Base-by-base conservation (phyloP, 192 early-diverging fungal genomes). In the Spizellomyces punctatus region DNA sequence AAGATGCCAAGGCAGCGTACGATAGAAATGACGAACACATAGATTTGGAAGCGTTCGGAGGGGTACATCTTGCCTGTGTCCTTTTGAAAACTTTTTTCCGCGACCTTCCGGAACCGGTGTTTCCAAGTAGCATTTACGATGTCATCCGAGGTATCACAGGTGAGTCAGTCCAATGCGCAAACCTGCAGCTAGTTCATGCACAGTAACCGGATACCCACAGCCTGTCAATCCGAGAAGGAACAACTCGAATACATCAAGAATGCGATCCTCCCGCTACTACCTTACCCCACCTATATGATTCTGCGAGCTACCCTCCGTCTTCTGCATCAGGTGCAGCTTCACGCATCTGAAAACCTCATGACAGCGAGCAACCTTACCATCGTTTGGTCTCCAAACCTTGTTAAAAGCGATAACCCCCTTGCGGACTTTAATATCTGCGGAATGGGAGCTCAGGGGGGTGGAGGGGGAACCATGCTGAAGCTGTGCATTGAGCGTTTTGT, bases 361-460 rank as follows among this genome's bases (percentile, higher is more conserved):
- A 94, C 90, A 2, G 68, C 91, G 5, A 79, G 81, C 44, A 94
- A 93, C 76, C 79, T 96, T 55, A 91, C 93, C 0, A 87, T 94
- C 10, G 91, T 95, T 2, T 92, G 94, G 86, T 83, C 93, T 6
- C 94, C 95, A 6, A 98, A 95, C 68, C 82, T 98, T 71, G 87
- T 95, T 2, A 21, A 64, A 8, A 75, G 79, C 56, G 77, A 72
- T 0, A 81, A 79, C 61, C 83, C 83, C 0, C 48, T 81, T 46
- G 72, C 72, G 46, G 83, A 85, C 63, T 69, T 85, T 19, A 69
- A 64, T 43, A 85, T 85, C 75, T 81, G 79, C 50, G 77, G 77
- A 8, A 62, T 71, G 16, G 79, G 81, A 0, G 10, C 54, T 2
- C 60, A 60, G 6, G 81, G 76, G 21, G 81, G 78, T 14, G 81